Percentiles rank a stretch among this genome's conserved stretches.
Conservation (phyloP, 257 asterid genomes). For the Rhazya stricta region DNA sequence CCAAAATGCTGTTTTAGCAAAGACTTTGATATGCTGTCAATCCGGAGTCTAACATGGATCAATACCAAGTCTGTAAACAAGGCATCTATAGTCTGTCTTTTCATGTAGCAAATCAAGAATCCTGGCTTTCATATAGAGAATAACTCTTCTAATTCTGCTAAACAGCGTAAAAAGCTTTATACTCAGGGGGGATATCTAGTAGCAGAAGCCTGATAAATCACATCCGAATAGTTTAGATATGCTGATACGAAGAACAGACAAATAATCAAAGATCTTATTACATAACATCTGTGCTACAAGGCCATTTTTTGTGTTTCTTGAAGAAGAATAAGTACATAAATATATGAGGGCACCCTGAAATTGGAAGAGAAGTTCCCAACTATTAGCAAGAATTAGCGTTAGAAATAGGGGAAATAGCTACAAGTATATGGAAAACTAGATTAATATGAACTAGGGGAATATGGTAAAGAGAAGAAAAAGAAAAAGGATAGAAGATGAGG, state of each 20-base stretch:
- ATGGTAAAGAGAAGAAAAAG: not conserved
- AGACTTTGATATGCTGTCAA: too few relatives aligned
- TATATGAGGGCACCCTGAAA: not conserved
- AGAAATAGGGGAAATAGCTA: not conserved
- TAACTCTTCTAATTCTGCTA: not conserved
- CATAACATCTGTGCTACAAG: not conserved
- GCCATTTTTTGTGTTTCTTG: not conserved
- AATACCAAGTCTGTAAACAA: too few relatives aligned
- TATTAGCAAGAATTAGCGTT: not conserved
- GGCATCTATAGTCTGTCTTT: too few relatives aligned
- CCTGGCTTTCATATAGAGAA: not conserved
- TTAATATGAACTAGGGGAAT: not conserved
- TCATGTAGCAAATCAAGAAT: not conserved
- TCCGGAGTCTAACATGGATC: too few relatives aligned
- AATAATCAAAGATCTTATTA: not conserved
- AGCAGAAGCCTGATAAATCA: not conserved
- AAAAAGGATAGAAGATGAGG: not conserved
- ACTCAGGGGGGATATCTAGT: too few relatives aligned
- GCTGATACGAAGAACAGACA: not conserved
- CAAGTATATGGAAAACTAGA: too few relatives aligned
- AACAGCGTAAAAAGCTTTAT: too few relatives aligned
- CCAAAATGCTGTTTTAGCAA: too few relatives aligned
- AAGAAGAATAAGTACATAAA: not conserved
- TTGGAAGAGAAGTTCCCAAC: not conserved
- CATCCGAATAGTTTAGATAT: not conserved